Base-by-base conservation (phyloP, 148 eudicot species). In the Euryodendron excelsum region DNA sequence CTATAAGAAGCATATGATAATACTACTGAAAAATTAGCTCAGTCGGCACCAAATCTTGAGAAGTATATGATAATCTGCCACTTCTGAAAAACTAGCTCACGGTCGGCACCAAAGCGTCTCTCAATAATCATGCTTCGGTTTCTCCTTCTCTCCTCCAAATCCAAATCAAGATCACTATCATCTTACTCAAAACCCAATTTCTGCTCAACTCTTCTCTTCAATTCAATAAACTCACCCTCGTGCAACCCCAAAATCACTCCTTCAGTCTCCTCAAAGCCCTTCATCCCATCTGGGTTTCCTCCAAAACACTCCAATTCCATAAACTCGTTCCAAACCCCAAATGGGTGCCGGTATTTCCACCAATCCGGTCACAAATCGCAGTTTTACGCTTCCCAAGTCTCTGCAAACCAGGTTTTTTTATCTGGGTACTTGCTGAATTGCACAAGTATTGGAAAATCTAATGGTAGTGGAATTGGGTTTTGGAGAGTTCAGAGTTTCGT, bases 391-490 rank as follows among this genome's bases (percentile, higher is more conserved):
- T 25, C 10, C 1, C 13, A n/a, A 67, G 30, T 11, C 27, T 4
- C 7, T 14, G 71, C 15, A 20, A 37, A 67, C 6, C 71, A 23
- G 71, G 47, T 39, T 21, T 67, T 37, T 36, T 67, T 11, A 67
- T 5, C 48, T 67, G 48, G 48, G 50, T n/a, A n/a, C 21, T n/a
- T 48, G 14, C 71, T 9, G 48, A 37, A 67, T 9, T 67, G 27
- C 27, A 67, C 4, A 67, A 67, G 20, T 39, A 36, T 37, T 67
- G 71, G 28, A 67, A 67, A 67, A 36, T 18, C 11, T 37, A 33
- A 18, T 6, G 45, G 39, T 2, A 74, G 56, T 59, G 73, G 80
- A 77, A 48, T 47, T 82, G 86, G 85, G 80, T 48, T 84, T 76
- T 68, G 39, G 80, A 58, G 75, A 17, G 34, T 20, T 58, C 48